Conservation (phyloP, 495 filamentous ascomycete genomes). For the Aspergillus wentii region DNA sequence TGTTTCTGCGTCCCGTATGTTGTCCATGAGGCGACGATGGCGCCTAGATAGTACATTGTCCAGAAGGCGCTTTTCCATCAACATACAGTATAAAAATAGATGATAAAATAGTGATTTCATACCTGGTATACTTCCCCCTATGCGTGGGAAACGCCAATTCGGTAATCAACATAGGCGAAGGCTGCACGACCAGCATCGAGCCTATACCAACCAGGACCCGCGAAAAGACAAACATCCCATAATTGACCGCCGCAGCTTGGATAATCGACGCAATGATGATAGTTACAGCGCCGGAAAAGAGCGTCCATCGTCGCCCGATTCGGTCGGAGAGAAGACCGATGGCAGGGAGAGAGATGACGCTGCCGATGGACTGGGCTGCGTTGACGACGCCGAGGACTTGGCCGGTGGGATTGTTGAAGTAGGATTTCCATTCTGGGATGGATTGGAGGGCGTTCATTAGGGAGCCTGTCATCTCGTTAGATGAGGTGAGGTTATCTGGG, state of each 20-base stretch:
- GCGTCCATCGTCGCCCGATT: slow-evolving; percentile 11
- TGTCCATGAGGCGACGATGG: slow-evolving; percentile 38
- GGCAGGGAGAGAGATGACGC: slow-evolving; percentile 29
- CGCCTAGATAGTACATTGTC: slow-evolving; percentile 54
- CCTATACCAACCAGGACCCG: slow-evolving; percentile 29
- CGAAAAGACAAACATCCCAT: slow-evolving; percentile 39
- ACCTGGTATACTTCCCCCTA: slow-evolving; percentile 53
- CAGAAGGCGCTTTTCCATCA: slow-evolving; percentile 37
- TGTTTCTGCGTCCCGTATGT: slow-evolving; percentile 21
- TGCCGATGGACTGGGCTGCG: slow-evolving; percentile 61
- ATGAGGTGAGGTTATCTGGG: too few relatives aligned
- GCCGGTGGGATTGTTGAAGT: slow-evolving; percentile 39
- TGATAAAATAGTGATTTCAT: slow-evolving; percentile 46
- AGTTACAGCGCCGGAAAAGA: slow-evolving; percentile 10
- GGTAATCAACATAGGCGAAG: slow-evolving; percentile 58
- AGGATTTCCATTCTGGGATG: slow-evolving; percentile 21
- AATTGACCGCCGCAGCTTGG: slow-evolving; percentile 44
- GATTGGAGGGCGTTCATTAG: slow-evolving; percentile 31
- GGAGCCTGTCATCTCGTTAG: slow-evolving; percentile 9
- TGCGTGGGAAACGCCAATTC: slow-evolving; percentile 61
- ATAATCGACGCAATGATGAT: slow-evolving; percentile 42
- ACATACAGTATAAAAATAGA: too few relatives aligned
- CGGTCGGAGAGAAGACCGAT: slow-evolving; percentile 12
- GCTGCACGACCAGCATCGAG: slow-evolving; percentile 20
- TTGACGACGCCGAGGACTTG: slow-evolving; percentile 56